These are phyloP conservation scores for Porphyridium purpureum DNA, from an alignment of 23 red algal species.

Conservation along the genomic window DNA sequence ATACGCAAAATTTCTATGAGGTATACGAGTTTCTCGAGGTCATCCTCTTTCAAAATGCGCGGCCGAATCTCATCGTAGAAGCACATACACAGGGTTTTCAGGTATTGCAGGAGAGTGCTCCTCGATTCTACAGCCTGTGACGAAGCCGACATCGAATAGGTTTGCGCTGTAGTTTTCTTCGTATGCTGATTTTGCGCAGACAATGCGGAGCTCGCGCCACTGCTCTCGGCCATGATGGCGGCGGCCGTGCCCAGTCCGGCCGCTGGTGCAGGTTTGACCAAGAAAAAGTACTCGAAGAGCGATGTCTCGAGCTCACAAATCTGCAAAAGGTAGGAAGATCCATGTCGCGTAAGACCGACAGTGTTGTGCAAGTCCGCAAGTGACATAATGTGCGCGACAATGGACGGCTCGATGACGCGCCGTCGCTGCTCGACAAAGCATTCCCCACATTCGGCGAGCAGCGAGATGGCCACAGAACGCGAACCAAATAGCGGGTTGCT, in stretches of 20 bases:
- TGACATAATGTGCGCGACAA: constrained; percentile 30
- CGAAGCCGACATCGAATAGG: too few species aligned
- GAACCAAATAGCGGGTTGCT: constrained; percentile 2
- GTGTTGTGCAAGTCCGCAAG: constrained; percentile 34
- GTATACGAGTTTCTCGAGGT: constrained; percentile 63
- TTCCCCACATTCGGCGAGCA: constrained; percentile 56
- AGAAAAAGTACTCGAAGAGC: constrained; percentile 68
- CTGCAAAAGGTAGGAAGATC: constrained; percentile 22
- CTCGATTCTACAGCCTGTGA: too few species aligned
- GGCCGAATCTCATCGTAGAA: constrained; percentile 49
- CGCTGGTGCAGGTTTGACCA: constrained; percentile 7
- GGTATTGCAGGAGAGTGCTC: not conserved
- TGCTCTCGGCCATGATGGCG: not conserved
- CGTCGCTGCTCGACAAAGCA: constrained; percentile 39
- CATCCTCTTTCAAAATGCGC: constrained; percentile 43
- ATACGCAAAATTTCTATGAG: constrained; percentile 60
- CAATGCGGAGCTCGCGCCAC: too few species aligned
- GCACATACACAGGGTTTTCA: constrained; percentile 16
- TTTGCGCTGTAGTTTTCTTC: too few species aligned
- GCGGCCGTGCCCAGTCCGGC: not conserved
- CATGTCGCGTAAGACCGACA: constrained; percentile 33
- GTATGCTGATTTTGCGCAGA: too few species aligned
- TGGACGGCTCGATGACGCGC: constrained; percentile 25
- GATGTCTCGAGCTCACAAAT: constrained; percentile 41
- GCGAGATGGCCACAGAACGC: constrained; percentile 17